phyloP scores from a whole-genome alignment of 2,329 filamentous ascomycete species.

The Aureobasidium melanogenum region DNA sequence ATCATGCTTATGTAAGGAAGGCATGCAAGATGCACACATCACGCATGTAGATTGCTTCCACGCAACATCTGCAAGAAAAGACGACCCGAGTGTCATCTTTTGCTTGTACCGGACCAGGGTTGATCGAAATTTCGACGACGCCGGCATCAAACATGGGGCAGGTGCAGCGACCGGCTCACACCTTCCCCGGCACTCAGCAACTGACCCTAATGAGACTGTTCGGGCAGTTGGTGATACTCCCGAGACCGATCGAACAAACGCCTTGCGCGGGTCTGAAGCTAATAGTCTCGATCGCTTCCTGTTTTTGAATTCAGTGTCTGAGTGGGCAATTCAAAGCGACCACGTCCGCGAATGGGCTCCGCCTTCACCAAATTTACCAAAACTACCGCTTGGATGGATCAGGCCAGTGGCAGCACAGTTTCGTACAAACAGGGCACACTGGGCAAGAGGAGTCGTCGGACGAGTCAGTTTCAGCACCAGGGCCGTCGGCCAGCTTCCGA shows the following conservation, averaged over 20 bases:
- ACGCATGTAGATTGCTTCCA: background rate
- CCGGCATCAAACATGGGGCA: background rate
- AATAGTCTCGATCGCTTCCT: background rate
- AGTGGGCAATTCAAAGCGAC: background rate
- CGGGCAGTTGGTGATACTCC: constrained; percentile 1
- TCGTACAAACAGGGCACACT: background rate
- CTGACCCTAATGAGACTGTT: background rate
- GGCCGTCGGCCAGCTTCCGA: background rate
- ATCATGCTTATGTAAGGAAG: background rate
- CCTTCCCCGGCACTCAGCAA: background rate
- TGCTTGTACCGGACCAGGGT: background rate
- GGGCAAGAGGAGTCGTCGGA: background rate
- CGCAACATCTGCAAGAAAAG: background rate
- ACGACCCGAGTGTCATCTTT: background rate
- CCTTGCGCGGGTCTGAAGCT: background rate
- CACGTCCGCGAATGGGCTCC: background rate
- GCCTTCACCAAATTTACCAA: background rate
- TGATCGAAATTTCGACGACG: background rate
- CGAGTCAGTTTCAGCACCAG: constrained; percentile 1
- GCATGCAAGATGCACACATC: background rate
- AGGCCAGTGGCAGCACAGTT: background rate
- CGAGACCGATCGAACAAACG: constrained; percentile 3
- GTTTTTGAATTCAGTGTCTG: background rate
- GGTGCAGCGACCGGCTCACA: constrained; percentile 5
- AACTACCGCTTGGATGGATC: background rate